phyloP scores from a whole-genome alignment of 1,284 basidiomycete genomes.

The Irpex sp. region DNA sequence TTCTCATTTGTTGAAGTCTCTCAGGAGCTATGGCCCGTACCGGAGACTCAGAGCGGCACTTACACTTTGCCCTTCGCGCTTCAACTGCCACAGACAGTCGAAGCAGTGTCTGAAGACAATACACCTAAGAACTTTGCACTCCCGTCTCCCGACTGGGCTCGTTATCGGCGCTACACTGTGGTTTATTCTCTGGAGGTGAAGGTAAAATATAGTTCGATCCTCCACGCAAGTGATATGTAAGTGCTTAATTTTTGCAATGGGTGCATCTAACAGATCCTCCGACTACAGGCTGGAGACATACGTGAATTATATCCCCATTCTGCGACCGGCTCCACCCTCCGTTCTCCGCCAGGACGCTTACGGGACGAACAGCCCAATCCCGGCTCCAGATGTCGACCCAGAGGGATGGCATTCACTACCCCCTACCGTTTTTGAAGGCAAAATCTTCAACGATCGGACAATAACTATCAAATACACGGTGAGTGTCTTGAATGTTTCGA shows the following conservation, averaged over 20 bases:
- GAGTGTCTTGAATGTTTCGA: neutral
- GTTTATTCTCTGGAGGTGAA: neutral
- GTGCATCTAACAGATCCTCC: neutral
- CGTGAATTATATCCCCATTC: slow-evolving; percentile 1
- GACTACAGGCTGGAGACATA: neutral
- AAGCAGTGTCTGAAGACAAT: neutral
- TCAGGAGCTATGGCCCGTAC: neutral
- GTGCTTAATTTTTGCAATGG: neutral
- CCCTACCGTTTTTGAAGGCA: slow-evolving; percentile 1
- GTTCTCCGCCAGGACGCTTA: slow-evolving; percentile 4
- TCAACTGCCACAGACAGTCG: neutral
- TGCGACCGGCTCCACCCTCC: slow-evolving; percentile 5
- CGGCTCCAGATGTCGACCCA: slow-evolving; percentile 4
- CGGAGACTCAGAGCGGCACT: neutral
- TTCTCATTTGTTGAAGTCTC: neutral
- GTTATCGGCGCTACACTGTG: neutral
- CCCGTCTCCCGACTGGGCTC: neutral
- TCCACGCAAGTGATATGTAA: neutral
- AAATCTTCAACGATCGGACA: slow-evolving; percentile 1
- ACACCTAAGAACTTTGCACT: neutral
- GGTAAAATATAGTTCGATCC: neutral
- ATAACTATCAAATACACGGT: neutral
- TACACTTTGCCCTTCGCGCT: neutral
- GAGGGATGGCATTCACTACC: slow-evolving; percentile 8
- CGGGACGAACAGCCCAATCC: neutral